Evolutionary conservation across 163 green algal species (phyloP).

Genomic region (Scenedesmus sp.): DNA sequence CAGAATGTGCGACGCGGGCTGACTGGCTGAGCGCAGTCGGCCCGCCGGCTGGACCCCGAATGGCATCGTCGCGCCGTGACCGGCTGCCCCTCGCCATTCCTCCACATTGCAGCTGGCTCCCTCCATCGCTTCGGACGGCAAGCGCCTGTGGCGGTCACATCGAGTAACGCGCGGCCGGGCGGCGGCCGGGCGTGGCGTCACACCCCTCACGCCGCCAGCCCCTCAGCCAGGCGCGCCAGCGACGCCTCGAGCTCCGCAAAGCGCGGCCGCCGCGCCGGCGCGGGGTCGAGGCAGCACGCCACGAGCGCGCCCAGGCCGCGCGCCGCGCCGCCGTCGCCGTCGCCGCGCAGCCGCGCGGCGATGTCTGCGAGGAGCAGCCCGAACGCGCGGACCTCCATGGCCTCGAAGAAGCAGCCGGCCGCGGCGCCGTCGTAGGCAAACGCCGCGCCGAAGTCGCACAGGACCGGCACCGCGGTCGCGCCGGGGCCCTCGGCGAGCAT

Average conservation of each 20-base stretch:
- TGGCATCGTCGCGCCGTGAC: too few species aligned
- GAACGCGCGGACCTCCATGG: constrained; percentile 68
- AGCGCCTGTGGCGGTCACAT: too few species aligned
- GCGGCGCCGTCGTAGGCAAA: constrained; percentile 44
- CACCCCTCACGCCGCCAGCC: too few species aligned
- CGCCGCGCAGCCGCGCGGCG: constrained; percentile 2
- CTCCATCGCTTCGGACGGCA: too few species aligned
- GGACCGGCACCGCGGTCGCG: constrained; percentile 38
- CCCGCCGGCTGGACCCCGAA: too few species aligned
- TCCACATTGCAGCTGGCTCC: too few species aligned
- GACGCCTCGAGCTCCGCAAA: constrained; percentile 4
- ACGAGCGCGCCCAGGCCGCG: neutral
- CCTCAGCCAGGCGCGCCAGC: neutral
- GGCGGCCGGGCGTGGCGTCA: too few species aligned
- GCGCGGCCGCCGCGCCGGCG: neutral
- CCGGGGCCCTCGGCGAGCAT: constrained; percentile 46
- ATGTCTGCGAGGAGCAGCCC: constrained; percentile 63
- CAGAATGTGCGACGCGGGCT: too few species aligned
- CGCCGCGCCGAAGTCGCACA: constrained; percentile 68
- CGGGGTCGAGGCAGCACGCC: neutral
- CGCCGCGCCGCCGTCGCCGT: neutral
- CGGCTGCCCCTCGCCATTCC: too few species aligned
- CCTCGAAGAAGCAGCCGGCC: constrained; percentile 53
- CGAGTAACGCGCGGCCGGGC: too few species aligned
- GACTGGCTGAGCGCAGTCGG: too few species aligned